phyloP scores from a whole-genome alignment of 805 yeast species.

The Danielia reshetovae region DNA sequence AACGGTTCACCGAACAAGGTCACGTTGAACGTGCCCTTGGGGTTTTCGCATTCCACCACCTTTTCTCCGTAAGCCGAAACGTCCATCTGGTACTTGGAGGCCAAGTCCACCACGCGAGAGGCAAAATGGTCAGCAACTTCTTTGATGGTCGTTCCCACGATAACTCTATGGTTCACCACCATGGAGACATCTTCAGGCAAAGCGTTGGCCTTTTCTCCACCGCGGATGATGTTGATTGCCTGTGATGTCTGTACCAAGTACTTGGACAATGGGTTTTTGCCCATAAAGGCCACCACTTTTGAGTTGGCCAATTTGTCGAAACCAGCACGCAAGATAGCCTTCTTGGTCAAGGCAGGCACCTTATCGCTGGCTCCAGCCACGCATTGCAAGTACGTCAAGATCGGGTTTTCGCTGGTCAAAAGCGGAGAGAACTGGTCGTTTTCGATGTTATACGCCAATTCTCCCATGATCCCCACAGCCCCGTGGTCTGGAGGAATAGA shows the following conservation, averaged over 20 bases:
- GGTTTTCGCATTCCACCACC: not conserved
- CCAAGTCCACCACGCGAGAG: slow-evolving; percentile 26
- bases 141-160: slow-evolving; percentile 25
- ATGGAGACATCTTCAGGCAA: slow-evolving; percentile 31
- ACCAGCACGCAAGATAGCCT: slow-evolving; percentile 34
- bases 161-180: slow-evolving; percentile 33
- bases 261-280: slow-evolving; percentile 18
- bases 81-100: slow-evolving; percentile 10
- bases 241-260: slow-evolving; percentile 32
- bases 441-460: slow-evolving; percentile 56
- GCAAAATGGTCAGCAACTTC: slow-evolving; percentile 21
- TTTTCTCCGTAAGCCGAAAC: slow-evolving; percentile 12
- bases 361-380: slow-evolving; percentile 44
- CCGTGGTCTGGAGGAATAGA: slow-evolving; percentile 82
- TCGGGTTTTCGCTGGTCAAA: slow-evolving; percentile 56
- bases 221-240: slow-evolving; percentile 29
- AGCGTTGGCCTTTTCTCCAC: slow-evolving; percentile 40
- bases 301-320: slow-evolving; percentile 32
- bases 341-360: slow-evolving; percentile 19
- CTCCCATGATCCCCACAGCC: slow-evolving; percentile 68
- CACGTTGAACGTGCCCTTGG: not conserved
- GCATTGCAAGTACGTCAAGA: slow-evolving; percentile 55
- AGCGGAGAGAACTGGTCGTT: slow-evolving; percentile 46
- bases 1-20: not conserved
- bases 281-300: slow-evolving; percentile 18